Percentiles rank a stretch among this genome's conserved stretches.
phyloP scores from a whole-genome alignment of 208 protist genomes.

The Leishmania martiniquensis region DNA sequence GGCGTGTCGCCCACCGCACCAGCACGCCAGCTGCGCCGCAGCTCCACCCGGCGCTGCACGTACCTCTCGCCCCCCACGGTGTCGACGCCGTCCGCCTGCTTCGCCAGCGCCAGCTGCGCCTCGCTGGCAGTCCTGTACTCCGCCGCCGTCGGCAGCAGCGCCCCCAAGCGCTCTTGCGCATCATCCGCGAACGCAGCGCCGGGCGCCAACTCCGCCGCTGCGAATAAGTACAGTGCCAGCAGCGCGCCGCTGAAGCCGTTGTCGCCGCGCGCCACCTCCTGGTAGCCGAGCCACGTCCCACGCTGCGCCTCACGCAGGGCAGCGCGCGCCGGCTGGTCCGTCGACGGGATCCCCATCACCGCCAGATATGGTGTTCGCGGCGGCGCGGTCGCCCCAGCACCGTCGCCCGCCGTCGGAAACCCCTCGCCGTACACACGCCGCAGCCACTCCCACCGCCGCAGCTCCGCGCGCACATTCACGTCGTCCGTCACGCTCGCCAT shows the following conservation, averaged over 20 bases:
- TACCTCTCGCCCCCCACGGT: background rate
- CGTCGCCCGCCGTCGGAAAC: background rate
- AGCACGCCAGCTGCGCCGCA: background rate
- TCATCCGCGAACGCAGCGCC: too few species aligned
- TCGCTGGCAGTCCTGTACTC: background rate
- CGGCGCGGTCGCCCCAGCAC: background rate
- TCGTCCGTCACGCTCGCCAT: slow-evolving; percentile 35
- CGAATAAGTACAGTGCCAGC: slow-evolving; percentile 33
- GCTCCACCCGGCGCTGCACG: slow-evolving; percentile 6
- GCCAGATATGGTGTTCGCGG: too few species aligned
- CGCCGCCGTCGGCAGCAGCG: background rate
- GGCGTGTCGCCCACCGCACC: background rate
- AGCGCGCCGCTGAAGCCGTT: slow-evolving; percentile 40
- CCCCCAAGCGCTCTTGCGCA: background rate
- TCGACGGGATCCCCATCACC: slow-evolving; percentile 53
- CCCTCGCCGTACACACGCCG: background rate
- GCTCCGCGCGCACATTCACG: slow-evolving; percentile 1
- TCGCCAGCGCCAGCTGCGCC: background rate
- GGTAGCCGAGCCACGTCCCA: slow-evolving; percentile 41
- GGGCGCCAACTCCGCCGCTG: slow-evolving; percentile 20
- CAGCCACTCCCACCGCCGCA: slow-evolving; percentile 20
- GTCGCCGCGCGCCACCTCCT: slow-evolving; percentile 29
- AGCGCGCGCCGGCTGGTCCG: slow-evolving; percentile 31
- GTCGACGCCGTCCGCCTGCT: background rate
- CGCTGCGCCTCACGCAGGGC: slow-evolving; percentile 40